Evolutionary conservation across 495 filamentous ascomycete species (phyloP).

Genomic region (Penicillium antarcticum): DNA sequence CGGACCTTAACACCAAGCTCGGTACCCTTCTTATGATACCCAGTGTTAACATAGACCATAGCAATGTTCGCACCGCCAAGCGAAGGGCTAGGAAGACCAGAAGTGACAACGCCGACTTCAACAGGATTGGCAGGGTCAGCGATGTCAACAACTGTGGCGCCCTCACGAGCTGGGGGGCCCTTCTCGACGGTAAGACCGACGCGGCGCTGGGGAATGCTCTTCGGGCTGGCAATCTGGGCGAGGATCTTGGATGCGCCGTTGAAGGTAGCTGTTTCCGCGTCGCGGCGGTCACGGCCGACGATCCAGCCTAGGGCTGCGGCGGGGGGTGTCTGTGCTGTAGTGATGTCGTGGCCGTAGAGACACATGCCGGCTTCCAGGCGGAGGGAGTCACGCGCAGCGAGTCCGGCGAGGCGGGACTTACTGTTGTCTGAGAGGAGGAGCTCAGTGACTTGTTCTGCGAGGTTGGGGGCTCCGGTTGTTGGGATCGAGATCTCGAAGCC

Average conservation of each 20-base stretch:
- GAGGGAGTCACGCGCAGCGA: slow-evolving; percentile 88
- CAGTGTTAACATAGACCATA: slow-evolving; percentile 89
- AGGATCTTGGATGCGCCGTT: slow-evolving; percentile 74
- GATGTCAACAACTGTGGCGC: slow-evolving; percentile 69
- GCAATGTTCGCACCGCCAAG: slow-evolving; percentile 84
- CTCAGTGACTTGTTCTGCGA: slow-evolving; percentile 49
- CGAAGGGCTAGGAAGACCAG: slow-evolving; percentile 83
- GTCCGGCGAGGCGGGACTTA: slow-evolving; percentile 72
- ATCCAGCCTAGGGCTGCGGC: slow-evolving; percentile 84
- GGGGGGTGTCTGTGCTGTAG: slow-evolving; percentile 84
- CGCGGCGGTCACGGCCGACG: slow-evolving; percentile 71
- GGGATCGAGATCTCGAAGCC: slow-evolving; percentile 94
- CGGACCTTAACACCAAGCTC: slow-evolving; percentile 77
- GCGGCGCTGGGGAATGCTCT: slow-evolving; percentile 69
- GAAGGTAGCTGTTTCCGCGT: slow-evolving; percentile 54
- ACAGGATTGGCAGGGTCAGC: slow-evolving; percentile 50
- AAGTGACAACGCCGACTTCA: slow-evolving; percentile 69
- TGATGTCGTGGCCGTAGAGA: slow-evolving; percentile 95
- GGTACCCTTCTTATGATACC: slow-evolving; percentile 82
- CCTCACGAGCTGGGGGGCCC: slow-evolving; percentile 87
- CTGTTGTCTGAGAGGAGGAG: slow-evolving; percentile 62
- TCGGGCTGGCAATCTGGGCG: slow-evolving; percentile 61
- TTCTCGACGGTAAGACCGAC: slow-evolving; percentile 77
- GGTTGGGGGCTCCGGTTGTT: slow-evolving; percentile 33
- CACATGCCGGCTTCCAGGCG: slow-evolving; percentile 97